Evolutionary conservation across 805 yeast genomes (phyloP), one percentile per base, ranked within the genome.

Genomic region (Saturnispora silvae): DNA sequence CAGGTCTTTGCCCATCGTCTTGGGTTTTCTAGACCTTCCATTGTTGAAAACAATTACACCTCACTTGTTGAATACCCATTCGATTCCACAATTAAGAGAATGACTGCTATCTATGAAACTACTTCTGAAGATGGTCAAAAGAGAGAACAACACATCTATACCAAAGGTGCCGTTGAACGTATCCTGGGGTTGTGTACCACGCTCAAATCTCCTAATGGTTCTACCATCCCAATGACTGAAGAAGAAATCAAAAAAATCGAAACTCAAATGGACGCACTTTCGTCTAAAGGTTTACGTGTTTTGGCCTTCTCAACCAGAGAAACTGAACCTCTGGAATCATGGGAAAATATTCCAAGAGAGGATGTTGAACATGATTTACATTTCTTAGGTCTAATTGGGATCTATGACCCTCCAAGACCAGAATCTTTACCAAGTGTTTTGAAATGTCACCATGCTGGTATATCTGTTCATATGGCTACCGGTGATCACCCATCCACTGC

Each of bases 401-500:
- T 81, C 45, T 80, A 81, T 51, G 89, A 81, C 54, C 89, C 89
- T 15, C 89, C 89, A 40, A 66, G 89, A 49, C 60, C 63, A 10
- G 87, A 81, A 59, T 72, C 84, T 13, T 70, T 74, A 9, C 70
- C 63, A 10, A 70, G 82, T 5, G 87, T 81, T 17, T 69, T 68
- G 47, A 55, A 61, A 42, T 80, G 87, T 56, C 85, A 78, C 51
- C 63, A 56, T 33, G 89, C 89, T 13, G 89, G 89, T 43, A 76
- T 81, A 47, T 73, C 76, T 45, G 87, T 81, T 32, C 84, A 76
- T 48, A 81, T 81, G 89, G 68, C 81, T 28, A 81, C 89, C 15
- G 89, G 89, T 44, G 89, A 81, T 53, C 85, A 78, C 49, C 81
- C 80, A 8, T 78, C 78, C 26, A 81, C 89, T 30, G 89, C 89